Evolutionary conservation across 1,284 basidiomycete genomes (phyloP), one percentile per base, ranked within the genome.

Genomic region (Cutaneotrichosporon cutaneum): DNA sequence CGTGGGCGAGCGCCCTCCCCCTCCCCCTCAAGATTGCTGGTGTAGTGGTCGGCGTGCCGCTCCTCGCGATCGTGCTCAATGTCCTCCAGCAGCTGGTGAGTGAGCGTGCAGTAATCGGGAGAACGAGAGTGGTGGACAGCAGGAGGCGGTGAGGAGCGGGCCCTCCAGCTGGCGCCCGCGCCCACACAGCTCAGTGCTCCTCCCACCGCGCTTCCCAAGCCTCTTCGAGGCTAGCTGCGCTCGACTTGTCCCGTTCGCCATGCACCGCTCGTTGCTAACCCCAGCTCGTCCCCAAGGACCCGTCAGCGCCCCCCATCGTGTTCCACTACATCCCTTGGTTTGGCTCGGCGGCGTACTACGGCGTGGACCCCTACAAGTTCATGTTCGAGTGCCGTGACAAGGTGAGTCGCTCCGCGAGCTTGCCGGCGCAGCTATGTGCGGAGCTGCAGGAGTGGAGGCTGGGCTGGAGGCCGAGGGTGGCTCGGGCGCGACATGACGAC

Each of bases 321-420:
- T 92, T 91, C 81, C 88, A 91, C 76, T 84, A 84, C 72, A 81
- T 92, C 62, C 90, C 90, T 21, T 83, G 87, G 76, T 82, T 92
- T 66, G 90, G 90, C 13, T 89, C 87, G 30, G 88, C 90, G 1
- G 82, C 85, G n/a, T 72, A 81, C 51, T 92, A 92, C 68, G 90
- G 90, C 24, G 85, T 90, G 71, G 88, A 92, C 75, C 90, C 90
- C 2, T 84, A 91, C 76, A 84, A 82, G 62, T 92, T 92, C 79
- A 83, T 91, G 72, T 85, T 87, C 61, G 82, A 83, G 50, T 88
- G 86, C 76, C 85, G 89, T 63, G 88, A 90, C 68, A 95, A 94
- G 87, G 94, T 92, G 65, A 30, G 83, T 74, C 14, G 14, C n/a
- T n/a, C n/a, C n/a, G n/a, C n/a, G n/a, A n/a, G n/a, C n/a, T n/a